Conservation (phyloP, 164 flowering plant genomes). For the Platanus orientalis region DNA sequence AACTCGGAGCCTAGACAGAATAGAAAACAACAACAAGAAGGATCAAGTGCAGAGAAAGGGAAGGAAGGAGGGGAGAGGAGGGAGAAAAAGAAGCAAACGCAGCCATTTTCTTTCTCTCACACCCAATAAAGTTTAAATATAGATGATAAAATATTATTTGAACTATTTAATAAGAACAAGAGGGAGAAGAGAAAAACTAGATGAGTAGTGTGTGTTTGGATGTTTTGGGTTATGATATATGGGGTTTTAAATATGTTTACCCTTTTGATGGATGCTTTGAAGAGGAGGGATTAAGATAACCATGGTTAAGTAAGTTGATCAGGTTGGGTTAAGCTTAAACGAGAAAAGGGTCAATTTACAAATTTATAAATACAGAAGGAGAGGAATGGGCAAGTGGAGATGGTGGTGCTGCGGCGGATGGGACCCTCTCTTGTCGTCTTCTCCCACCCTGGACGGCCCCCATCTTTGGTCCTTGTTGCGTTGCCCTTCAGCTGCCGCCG, state of each 20-base stretch:
- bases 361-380: too few relatives aligned
- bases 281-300: neutral
- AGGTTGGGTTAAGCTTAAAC: neutral
- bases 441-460: conserved; percentile 14
- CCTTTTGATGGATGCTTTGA: neutral
- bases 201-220: too few relatives aligned
- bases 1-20: conserved; percentile 18
- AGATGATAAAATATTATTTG: too few relatives aligned
- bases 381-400: conserved; percentile 7
- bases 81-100: conserved; percentile 2
- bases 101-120: neutral
- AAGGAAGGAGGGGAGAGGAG: conserved; percentile 6
- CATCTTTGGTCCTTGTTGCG: neutral
- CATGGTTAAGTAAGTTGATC: conserved; percentile 7
- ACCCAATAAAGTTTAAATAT: neutral
- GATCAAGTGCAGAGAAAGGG: conserved; percentile 15
- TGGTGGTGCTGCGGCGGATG: conserved; percentile 18
- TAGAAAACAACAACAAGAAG: conserved; percentile 20
- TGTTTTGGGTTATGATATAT: too few relatives aligned
- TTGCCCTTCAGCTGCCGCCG: neutral
- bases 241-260: too few relatives aligned
- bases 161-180: too few relatives aligned
- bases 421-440: conserved; percentile 23
- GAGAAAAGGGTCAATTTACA: too few relatives aligned
- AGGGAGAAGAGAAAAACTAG: too few relatives aligned